These are phyloP conservation scores for Lasiodiplodia gonubiensis DNA, from an alignment of 2,329 filamentous ascomycete genomes.

Conservation along the genomic window DNA sequence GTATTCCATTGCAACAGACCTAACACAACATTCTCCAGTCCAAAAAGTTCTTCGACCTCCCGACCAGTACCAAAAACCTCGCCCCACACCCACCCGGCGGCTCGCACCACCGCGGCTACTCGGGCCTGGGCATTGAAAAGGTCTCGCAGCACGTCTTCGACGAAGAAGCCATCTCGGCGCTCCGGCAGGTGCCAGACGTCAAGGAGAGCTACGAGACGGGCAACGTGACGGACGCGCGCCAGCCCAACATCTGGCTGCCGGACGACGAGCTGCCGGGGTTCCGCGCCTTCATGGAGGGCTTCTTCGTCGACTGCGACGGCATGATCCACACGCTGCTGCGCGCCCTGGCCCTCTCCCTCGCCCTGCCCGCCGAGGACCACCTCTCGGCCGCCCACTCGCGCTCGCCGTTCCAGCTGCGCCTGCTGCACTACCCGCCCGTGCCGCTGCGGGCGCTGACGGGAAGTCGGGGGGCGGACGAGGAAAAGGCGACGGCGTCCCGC, in stretches of 20 bases:
- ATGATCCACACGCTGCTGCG: slow-evolving; percentile 37
- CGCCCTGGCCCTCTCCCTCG: slow-evolving; percentile 38
- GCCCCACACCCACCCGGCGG: slow-evolving; percentile 49
- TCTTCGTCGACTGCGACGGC: slow-evolving; percentile 34
- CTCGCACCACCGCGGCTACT: slow-evolving; percentile 49
- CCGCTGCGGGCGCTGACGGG: slow-evolving; percentile 35
- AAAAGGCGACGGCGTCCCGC: slow-evolving; percentile 34
- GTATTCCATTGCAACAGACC: too few species aligned
- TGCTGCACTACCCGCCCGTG: slow-evolving; percentile 50
- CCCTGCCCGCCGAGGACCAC: slow-evolving; percentile 29
- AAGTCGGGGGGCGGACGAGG: background rate
- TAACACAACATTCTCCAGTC: slow-evolving; percentile 31
- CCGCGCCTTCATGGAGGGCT: slow-evolving; percentile 37
- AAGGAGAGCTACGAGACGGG: slow-evolving; percentile 46
- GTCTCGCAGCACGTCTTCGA: slow-evolving; percentile 41
- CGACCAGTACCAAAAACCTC: slow-evolving; percentile 43
- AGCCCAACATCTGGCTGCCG: slow-evolving; percentile 51
- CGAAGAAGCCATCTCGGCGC: slow-evolving; percentile 31
- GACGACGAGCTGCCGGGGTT: slow-evolving; percentile 49
- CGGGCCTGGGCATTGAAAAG: slow-evolving; percentile 45
- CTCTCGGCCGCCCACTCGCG: slow-evolving; percentile 37
- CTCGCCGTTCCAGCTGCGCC: slow-evolving; percentile 42
- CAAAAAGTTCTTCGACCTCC: slow-evolving; percentile 47
- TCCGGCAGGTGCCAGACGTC: slow-evolving; percentile 38
- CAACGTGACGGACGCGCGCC: slow-evolving; percentile 36